Evolutionary conservation across 208 protist species (phyloP), one percentile per base, ranked within the genome.

Genomic region (Acanthamoeba comandoni): DNA sequence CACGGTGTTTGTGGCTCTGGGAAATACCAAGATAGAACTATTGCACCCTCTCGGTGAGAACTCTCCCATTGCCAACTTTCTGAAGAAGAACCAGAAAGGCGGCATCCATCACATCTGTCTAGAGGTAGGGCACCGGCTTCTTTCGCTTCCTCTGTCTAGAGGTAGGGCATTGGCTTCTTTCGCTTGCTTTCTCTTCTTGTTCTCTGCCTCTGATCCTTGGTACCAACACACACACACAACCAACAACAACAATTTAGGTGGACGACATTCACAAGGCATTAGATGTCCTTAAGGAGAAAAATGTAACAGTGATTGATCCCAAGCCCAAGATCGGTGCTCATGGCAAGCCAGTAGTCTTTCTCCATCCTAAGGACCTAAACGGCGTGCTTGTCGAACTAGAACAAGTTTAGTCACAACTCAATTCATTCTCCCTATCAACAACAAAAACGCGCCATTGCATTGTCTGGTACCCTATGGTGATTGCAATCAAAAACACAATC

Each of bases 81-180:
- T 98, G 51, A 93, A 96, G 39, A 97, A 97, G 94, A 98, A 98
- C 85, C 93, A 94, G 51, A n/a, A 84, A 0, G 97, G 97, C 12
- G 97, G 97, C 35, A 97, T 98, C 84, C 97, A 98, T 90, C 97
- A 98, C 94, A 94, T 98, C 55, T 98, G 97, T 91, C 79, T 98
- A 29, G 97, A 98, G 92, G 97, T 97, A 11, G 91, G 48, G 12
- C 55, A 1, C 35, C n/a, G 22, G n/a, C 29, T 29, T 90, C 35
- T 91, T 91, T 49, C 17, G 19, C 64, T 35, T 91, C n/a, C n/a
- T n/a, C n/a, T n/a, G n/a, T n/a, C n/a, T n/a, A n/a, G n/a, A n/a
- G n/a, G n/a, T n/a, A n/a, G n/a, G n/a, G n/a, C n/a, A n/a, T n/a
- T n/a, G n/a, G n/a, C n/a, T n/a, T n/a, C n/a, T n/a, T 29, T 43